These are phyloP conservation scores for Populus tomentosa DNA, from an alignment of 441 rosid genomes.

Conservation along the genomic window DNA sequence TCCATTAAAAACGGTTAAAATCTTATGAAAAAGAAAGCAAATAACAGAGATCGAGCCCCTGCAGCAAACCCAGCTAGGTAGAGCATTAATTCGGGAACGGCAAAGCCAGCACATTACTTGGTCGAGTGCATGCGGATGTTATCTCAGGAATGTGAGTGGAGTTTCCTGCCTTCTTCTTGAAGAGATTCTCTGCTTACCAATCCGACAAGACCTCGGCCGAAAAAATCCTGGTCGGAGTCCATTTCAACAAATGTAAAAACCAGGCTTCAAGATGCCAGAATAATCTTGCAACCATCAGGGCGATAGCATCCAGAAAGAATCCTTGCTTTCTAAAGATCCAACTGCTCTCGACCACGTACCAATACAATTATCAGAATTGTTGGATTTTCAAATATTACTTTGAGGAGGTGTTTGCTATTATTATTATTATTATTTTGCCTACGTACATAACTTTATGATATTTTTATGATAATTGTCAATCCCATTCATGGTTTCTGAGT, in stretches of 20 bases:
- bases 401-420: not conserved
- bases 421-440: not conserved
- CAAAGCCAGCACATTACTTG: not conserved
- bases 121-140: not conserved
- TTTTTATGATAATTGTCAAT: not conserved
- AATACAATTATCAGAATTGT: not conserved
- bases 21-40: not conserved
- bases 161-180: not conserved
- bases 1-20: too few relatives aligned
- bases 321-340: not conserved
- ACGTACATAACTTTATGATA: not conserved
- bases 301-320: not conserved
- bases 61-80: not conserved
- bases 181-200: too few relatives aligned
- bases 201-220: too few relatives aligned
- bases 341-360: not conserved
- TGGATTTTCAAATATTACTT: not conserved
- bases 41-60: not conserved
- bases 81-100: too few relatives aligned
- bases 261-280: not conserved
- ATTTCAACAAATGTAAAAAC: not conserved
- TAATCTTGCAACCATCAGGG: not conserved
- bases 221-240: too few relatives aligned
- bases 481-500: not conserved
- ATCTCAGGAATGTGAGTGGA: not conserved